Conservation (phyloP, 2,329 filamentous ascomycete species). For the Botrytis pseudocinerea region DNA sequence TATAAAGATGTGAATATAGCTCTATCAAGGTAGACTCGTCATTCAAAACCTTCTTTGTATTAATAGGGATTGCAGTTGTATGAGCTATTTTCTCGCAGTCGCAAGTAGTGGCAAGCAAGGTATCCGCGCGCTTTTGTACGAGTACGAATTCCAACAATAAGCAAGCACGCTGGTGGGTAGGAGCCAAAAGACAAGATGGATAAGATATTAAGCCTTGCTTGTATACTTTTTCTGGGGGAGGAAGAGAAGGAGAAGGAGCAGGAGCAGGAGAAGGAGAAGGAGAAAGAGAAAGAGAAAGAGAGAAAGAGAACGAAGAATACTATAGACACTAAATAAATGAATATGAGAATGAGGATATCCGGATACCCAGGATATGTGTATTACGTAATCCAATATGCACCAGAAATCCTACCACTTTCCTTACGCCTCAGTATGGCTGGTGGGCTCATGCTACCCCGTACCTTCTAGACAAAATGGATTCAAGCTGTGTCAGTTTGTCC, state of each 20-base stretch:
- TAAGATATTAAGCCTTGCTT: background rate
- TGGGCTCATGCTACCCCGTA: background rate
- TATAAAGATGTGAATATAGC: background rate
- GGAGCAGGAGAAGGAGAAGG: too few relatives aligned
- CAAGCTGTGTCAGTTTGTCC: background rate
- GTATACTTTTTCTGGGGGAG: background rate
- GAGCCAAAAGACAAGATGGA: background rate
- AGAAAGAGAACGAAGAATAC: background rate
- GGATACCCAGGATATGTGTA: background rate
- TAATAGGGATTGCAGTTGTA: constrained; percentile 1
- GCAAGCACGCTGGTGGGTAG: background rate
- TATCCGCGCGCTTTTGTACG: background rate
- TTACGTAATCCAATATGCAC: background rate
- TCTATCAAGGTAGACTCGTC: background rate
- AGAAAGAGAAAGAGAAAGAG: too few relatives aligned
- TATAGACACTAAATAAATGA: background rate
- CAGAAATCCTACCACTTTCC: background rate
- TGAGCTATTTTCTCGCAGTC: constrained; percentile 1
- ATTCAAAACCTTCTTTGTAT: constrained; percentile 12
- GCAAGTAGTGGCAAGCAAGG: background rate
- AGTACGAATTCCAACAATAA: constrained; percentile 4
- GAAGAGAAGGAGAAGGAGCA: too few relatives aligned
- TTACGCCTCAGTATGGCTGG: background rate
- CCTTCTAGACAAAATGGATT: background rate
- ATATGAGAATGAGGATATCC: background rate